Evolutionary conservation across 176 grass and related monocot species (phyloP).

Genomic region (Carex littledalei): DNA sequence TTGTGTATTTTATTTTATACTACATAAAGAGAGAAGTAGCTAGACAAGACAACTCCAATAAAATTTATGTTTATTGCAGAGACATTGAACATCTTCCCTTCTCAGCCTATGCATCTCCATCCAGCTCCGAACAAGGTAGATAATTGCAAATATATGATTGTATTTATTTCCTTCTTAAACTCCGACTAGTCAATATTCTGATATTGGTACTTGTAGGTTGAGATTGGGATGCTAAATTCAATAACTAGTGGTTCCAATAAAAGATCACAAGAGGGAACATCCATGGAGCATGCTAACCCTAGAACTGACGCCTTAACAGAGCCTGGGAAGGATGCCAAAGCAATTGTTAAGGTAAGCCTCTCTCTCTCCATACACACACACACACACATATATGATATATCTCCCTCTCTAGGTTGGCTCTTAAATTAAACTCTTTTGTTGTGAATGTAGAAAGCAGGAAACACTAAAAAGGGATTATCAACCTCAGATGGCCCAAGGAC

Average conservation of each 20-base stretch:
- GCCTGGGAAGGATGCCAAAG: slow-evolving; percentile 58
- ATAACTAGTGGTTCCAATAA: slow-evolving; percentile 64
- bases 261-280: slow-evolving; percentile 36
- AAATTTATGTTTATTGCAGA: slow-evolving; percentile 54
- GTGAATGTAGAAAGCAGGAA: slow-evolving; percentile 56
- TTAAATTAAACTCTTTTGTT: not conserved
- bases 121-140: slow-evolving; percentile 58
- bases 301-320: slow-evolving; percentile 44
- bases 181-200: not conserved
- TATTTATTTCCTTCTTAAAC: not conserved
- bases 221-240: slow-evolving; percentile 61
- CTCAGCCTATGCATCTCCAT: slow-evolving; percentile 87
- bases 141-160: not conserved
- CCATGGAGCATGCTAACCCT: slow-evolving; percentile 55
- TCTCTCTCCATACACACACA: not conserved
- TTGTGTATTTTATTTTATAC: slow-evolving; percentile 14
- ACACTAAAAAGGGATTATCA: slow-evolving; percentile 39
- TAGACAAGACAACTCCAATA: slow-evolving; percentile 9
- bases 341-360: slow-evolving; percentile 50
- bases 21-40: slow-evolving; percentile 10
- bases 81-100: slow-evolving; percentile 98
- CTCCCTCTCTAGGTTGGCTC: not conserved
- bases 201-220: slow-evolving; percentile 43
- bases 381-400: too few relatives aligned
- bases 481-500: slow-evolving; percentile 45